phyloP scores from a whole-genome alignment of 495 filamentous ascomycete species.

The Penicillium goetzii region DNA sequence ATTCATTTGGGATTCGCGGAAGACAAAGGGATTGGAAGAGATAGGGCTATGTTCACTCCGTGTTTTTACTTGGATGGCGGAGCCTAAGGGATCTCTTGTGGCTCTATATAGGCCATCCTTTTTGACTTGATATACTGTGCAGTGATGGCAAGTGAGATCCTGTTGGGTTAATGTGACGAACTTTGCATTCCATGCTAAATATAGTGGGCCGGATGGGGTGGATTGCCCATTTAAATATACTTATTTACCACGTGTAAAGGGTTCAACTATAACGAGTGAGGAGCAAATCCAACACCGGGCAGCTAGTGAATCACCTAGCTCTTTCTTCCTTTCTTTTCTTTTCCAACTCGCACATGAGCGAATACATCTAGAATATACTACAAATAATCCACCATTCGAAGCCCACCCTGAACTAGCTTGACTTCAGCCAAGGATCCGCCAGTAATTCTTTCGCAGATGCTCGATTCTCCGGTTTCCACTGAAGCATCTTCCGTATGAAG shows the following conservation, averaged over 20 bases:
- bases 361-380: background rate
- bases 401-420: slow-evolving; percentile 7
- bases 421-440: slow-evolving; percentile 30
- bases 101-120: too few relatives aligned
- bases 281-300: background rate
- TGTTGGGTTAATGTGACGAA: background rate
- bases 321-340: background rate
- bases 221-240: background rate
- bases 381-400: background rate
- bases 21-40: too few relatives aligned
- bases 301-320: background rate
- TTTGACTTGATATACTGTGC: too few relatives aligned
- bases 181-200: background rate
- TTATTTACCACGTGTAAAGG: background rate
- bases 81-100: too few relatives aligned
- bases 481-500: slow-evolving; percentile 48
- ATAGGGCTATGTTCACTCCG: too few relatives aligned
- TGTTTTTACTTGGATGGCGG: too few relatives aligned
- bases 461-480: slow-evolving; percentile 45
- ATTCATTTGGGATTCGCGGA: too few relatives aligned
- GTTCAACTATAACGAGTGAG: background rate
- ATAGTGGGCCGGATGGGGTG: background rate
- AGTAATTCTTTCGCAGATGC: slow-evolving; percentile 45
- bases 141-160: background rate
- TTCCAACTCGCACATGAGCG: background rate